Evolutionary conservation across 2,329 filamentous ascomycete species (phyloP).

Genomic region (Cordyceps farinosa): DNA sequence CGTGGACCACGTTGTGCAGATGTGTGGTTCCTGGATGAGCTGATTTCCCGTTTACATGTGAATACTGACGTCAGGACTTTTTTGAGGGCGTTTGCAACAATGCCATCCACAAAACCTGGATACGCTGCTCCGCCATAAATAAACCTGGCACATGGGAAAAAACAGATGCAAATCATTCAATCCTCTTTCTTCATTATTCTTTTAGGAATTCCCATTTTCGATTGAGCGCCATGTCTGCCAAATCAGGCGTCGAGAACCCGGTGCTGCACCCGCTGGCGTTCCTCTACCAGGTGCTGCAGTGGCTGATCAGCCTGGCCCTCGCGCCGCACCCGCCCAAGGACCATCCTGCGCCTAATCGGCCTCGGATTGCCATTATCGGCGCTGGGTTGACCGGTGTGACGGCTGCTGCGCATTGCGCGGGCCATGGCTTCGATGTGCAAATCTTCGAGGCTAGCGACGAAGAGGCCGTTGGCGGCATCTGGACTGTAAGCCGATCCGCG

Average conservation of each 20-base stretch:
- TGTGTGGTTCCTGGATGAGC: constrained; percentile 10
- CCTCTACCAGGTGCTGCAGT: constrained; percentile 63
- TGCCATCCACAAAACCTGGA: constrained; percentile 1
- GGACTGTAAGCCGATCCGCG: constrained; percentile 56
- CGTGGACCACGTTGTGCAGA: not conserved
- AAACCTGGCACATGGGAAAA: not conserved
- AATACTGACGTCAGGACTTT: constrained; percentile 28
- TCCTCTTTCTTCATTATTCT: not conserved
- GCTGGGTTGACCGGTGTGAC: constrained; percentile 73
- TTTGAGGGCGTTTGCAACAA: not conserved
- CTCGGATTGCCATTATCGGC: constrained; percentile 66
- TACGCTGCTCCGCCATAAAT: not conserved
- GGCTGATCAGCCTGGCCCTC: constrained; percentile 59
- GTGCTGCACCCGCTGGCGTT: constrained; percentile 55
- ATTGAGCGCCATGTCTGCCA: constrained; percentile 30
- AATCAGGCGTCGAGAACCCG: constrained; percentile 35
- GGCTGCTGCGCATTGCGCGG: constrained; percentile 76
- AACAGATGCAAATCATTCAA: not conserved
- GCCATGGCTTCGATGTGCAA: constrained; percentile 78
- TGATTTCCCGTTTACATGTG: constrained; percentile 16
- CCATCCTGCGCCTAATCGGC: constrained; percentile 52
- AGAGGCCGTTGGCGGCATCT: constrained; percentile 71
- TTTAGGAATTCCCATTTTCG: not conserved
- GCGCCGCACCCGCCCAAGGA: constrained; percentile 66
- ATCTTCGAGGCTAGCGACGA: constrained; percentile 71